These are phyloP conservation scores for Rhipidocladum racemiflorum DNA, from an alignment of 176 grass and related monocot genomes.

Conservation along the genomic window DNA sequence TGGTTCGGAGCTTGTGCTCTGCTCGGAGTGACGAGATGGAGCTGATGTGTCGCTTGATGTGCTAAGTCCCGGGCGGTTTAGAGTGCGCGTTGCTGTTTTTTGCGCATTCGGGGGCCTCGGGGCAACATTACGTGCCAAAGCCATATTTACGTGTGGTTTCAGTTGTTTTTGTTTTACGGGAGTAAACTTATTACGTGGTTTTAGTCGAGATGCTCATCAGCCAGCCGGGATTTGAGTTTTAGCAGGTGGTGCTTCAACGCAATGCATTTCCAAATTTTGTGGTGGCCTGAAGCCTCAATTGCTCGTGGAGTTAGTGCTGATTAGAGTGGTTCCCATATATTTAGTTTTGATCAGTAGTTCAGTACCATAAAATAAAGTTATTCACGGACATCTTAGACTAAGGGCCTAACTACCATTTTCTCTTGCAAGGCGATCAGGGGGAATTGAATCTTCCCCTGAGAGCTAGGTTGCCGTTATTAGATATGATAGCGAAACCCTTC, in stretches of 20 bases:
- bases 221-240: neutral
- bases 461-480: neutral
- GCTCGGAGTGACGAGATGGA: neutral
- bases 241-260: neutral
- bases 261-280: neutral
- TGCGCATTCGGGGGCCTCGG: neutral
- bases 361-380: neutral
- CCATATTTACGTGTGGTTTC: neutral
- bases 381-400: neutral
- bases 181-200: neutral
- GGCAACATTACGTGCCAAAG: constrained; percentile 6
- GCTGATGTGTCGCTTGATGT: neutral
- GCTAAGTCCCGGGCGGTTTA: neutral
- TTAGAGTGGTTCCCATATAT: neutral
- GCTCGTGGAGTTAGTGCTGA: neutral
- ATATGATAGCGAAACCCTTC: neutral
- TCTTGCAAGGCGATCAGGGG: neutral
- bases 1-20: neutral
- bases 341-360: neutral
- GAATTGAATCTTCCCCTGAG: constrained; percentile 1
- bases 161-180: neutral
- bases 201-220: neutral
- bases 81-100: neutral
- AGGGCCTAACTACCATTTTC: neutral
- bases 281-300: neutral